A percentile compares a stretch with the other conserved stretches of the same genome.
phyloP scores from a whole-genome alignment of 2,329 filamentous ascomycete genomes.

The Coniochaeta pulveracea region DNA sequence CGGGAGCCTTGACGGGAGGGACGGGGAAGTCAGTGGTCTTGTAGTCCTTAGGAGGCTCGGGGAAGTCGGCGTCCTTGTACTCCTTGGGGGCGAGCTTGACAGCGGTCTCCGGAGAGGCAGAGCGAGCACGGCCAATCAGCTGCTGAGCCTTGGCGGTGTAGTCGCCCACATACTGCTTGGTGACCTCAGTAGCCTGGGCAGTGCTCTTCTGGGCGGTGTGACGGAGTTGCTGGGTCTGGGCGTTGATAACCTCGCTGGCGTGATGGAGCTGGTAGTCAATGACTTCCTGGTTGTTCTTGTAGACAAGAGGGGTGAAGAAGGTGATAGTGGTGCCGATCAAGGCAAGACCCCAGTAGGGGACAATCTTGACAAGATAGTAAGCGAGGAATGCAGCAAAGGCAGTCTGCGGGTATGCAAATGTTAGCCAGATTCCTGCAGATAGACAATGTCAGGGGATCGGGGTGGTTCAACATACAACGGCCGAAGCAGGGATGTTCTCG shows the following conservation, averaged over 20 bases:
- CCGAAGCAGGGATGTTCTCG: slow-evolving; percentile 52
- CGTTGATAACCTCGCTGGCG: slow-evolving; percentile 44
- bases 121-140: slow-evolving; percentile 42
- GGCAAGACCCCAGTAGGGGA: slow-evolving; percentile 59
- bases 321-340: slow-evolving; percentile 46
- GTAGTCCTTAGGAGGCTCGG: slow-evolving; percentile 12
- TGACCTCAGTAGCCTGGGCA: slow-evolving; percentile 47
- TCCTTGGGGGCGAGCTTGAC: slow-evolving; percentile 22
- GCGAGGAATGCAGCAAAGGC: slow-evolving; percentile 50
- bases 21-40: slow-evolving; percentile 1
- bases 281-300: slow-evolving; percentile 57
- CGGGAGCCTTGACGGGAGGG: slow-evolving; percentile 3
- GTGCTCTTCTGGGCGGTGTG: slow-evolving; percentile 53
- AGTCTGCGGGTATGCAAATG: slow-evolving; percentile 35
- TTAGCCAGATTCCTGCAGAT: background rate
- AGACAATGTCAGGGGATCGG: background rate
- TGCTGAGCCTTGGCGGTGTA: slow-evolving; percentile 58
- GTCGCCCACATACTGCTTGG: slow-evolving; percentile 58
- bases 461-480: slow-evolving; percentile 38
- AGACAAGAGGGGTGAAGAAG: slow-evolving; percentile 54
- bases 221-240: slow-evolving; percentile 53
- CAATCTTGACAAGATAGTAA: slow-evolving; percentile 58
- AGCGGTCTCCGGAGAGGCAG: slow-evolving; percentile 27
- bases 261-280: slow-evolving; percentile 53
- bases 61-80: slow-evolving; percentile 35